These are phyloP conservation scores for Suillus brevipes DNA, from an alignment of 768 basidiomycete genomes.

Conservation along the genomic window DNA sequence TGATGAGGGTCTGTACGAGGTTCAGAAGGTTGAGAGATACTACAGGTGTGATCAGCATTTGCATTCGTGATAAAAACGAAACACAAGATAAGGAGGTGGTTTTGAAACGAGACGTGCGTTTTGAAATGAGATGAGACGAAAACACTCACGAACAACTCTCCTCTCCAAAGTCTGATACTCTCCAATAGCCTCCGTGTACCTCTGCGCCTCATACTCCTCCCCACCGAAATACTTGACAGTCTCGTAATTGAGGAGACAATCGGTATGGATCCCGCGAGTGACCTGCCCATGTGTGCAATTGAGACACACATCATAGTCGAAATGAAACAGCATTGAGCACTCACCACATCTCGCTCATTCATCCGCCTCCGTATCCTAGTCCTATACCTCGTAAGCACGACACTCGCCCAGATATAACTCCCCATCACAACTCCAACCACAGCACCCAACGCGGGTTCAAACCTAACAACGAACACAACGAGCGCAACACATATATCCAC, in stretches of 20 bases:
- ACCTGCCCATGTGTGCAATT: slow-evolving; percentile 36
- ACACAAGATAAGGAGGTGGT: background rate
- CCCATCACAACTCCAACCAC: slow-evolving; percentile 75
- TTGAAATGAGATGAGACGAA: background rate
- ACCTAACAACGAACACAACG: slow-evolving; percentile 58
- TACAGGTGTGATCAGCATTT: slow-evolving; percentile 27
- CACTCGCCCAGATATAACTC: slow-evolving; percentile 51
- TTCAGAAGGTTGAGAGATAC: slow-evolving; percentile 75
- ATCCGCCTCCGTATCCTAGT: slow-evolving; percentile 74
- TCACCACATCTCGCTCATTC: slow-evolving; percentile 75
- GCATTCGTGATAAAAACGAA: background rate
- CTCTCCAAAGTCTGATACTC: slow-evolving; percentile 76
- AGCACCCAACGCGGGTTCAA: slow-evolving; percentile 66
- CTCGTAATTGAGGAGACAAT: slow-evolving; percentile 78
- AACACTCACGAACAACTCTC: slow-evolving; percentile 64
- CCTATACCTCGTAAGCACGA: slow-evolving; percentile 68
- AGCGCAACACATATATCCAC: slow-evolving; percentile 77
- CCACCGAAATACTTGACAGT: slow-evolving; percentile 91
- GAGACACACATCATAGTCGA: background rate
- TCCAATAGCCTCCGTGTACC: slow-evolving; percentile 69
- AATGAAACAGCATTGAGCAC: background rate
- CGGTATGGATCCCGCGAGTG: slow-evolving; percentile 81
- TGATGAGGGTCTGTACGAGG: slow-evolving; percentile 79
- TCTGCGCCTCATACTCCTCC: slow-evolving; percentile 72
- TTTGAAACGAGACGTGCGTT: background rate